Percentiles rank a stretch among this genome's conserved stretches.
phyloP scores from a whole-genome alignment of 2,329 filamentous ascomycete species.

The Mycocentrospora acerina region DNA sequence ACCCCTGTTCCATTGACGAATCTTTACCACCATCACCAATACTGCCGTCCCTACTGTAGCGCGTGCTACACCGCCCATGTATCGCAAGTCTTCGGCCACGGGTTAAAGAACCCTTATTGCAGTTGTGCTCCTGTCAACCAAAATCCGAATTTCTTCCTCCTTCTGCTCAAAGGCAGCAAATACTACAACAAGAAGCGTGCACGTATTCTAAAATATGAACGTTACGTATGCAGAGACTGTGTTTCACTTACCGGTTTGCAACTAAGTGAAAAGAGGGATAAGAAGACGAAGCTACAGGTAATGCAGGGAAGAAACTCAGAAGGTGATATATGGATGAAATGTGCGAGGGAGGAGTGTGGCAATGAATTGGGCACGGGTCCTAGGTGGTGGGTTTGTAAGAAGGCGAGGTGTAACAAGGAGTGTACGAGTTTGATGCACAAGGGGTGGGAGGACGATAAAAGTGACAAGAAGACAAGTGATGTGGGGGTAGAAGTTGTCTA shows the following conservation, averaged over 20 bases:
- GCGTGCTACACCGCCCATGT: constrained; percentile 18
- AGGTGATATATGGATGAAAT: constrained; percentile 12
- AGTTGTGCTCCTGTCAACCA: constrained; percentile 12
- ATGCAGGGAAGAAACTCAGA: constrained; percentile 6
- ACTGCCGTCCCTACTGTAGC: constrained; percentile 25
- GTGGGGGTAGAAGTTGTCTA: no score
- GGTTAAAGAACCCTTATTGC: constrained; percentile 11
- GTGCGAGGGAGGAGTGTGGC: constrained; percentile 10
- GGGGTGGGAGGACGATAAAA: constrained; percentile 8
- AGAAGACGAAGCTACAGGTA: constrained; percentile 16
- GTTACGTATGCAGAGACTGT: constrained; percentile 19
- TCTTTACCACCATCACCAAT: constrained; percentile 19
- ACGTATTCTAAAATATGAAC: neutral
- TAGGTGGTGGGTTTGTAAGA: constrained; percentile 28
- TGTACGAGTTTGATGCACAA: constrained; percentile 14
- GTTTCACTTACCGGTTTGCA: constrained; percentile 3
- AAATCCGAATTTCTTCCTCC: constrained; percentile 5
- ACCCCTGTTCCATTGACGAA: constrained; percentile 9
- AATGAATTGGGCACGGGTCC: constrained; percentile 15
- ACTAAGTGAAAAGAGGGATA: constrained; percentile 10
- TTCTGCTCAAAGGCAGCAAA: neutral
- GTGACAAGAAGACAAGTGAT: no score
- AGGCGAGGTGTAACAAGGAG: constrained; percentile 11
- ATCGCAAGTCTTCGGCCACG: no score
- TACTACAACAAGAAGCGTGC: constrained; percentile 3